Evolutionary conservation across 257 asterid species (phyloP), one percentile per base, ranked within the genome.

Genomic region (Thymus mandschuricus): DNA sequence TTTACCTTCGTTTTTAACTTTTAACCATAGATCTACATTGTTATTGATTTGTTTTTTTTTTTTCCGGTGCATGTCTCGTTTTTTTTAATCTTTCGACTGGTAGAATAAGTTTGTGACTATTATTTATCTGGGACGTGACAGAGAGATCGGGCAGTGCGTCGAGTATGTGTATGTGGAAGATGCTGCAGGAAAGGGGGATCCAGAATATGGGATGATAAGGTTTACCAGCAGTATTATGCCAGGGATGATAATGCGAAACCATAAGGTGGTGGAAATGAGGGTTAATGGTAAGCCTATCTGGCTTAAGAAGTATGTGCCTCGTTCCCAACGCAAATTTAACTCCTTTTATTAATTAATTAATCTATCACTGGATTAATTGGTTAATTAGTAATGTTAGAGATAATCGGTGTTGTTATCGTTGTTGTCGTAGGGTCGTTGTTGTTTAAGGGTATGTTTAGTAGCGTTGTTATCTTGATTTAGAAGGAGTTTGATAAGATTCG

Each of bases 271-370:
- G 4, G 49, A 66, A 31, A 33, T 49, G 1, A 31, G 4, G 29
- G 70, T 64, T 44, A 64, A 64, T 46, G 0, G 31, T 5, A 64
- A 46, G 58, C 70, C 70, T 1, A 8, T 64, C 5, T 64, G 58
- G 70, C 70, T 64, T 0, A 46, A 64, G 30, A 48, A 64, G 13
- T 64, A 48, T 31, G 58, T 64, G 15, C 29, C 70, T 29, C 70
- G 44, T 5, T 2, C 8, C 11, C 63, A 11, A 45, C 56, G 56
- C 1, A 55, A 9, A 55, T 55, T 55, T 21, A 21, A 21, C 21
- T 21, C 21, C 21, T 21, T 21, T 21, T 21, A 21, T 21, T 21
- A 21, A 21, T 21, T 21, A 21, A 21, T 21, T 21, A 21, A 21
- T 21, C 21, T 21, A 21, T 21, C 21, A 21, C 21, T 21, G 21